Evolutionary conservation across 2,329 filamentous ascomycete species (phyloP).

Genomic region (Peltaster fructicola): DNA sequence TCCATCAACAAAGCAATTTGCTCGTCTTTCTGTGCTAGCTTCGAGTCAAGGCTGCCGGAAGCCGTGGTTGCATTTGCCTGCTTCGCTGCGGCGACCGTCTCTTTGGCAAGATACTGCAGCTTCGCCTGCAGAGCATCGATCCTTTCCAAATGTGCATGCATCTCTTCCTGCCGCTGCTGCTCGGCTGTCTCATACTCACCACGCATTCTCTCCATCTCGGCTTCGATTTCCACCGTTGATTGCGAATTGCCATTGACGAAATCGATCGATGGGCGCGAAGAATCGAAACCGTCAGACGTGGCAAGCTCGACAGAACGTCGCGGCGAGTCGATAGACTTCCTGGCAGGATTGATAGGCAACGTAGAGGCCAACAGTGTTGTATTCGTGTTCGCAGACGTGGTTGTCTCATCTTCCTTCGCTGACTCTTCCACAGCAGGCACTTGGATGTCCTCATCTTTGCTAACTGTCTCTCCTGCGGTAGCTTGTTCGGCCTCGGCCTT

Average conservation of each 20-base stretch:
- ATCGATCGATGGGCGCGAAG: constrained; percentile 15
- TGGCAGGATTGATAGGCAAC: constrained; percentile 19
- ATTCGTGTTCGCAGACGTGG: background rate
- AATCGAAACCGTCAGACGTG: constrained; percentile 7
- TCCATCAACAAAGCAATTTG: constrained; percentile 80
- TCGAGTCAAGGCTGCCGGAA: constrained; percentile 52
- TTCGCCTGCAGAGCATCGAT: constrained; percentile 89
- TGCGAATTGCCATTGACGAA: constrained; percentile 3
- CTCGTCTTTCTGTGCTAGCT: constrained; percentile 74
- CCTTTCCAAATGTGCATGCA: constrained; percentile 66
- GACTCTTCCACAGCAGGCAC: background rate
- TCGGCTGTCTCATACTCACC: constrained; percentile 34
- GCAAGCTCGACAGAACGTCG: constrained; percentile 10
- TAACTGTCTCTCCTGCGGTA: background rate
- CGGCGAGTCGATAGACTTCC: constrained; percentile 13
- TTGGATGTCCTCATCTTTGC: constrained; percentile 1
- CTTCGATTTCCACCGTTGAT: constrained; percentile 22
- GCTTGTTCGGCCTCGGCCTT: background rate
- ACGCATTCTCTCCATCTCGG: constrained; percentile 30
- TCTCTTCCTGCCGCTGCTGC: constrained; percentile 57
- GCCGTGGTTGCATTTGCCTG: constrained; percentile 45
- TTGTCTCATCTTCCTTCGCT: background rate
- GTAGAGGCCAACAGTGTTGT: constrained; percentile 13
- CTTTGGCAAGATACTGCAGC: constrained; percentile 68
- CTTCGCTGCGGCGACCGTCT: constrained; percentile 59